phyloP scores from a whole-genome alignment of 345 rosid genomes.

The Xanthoceras sorbifolium region DNA sequence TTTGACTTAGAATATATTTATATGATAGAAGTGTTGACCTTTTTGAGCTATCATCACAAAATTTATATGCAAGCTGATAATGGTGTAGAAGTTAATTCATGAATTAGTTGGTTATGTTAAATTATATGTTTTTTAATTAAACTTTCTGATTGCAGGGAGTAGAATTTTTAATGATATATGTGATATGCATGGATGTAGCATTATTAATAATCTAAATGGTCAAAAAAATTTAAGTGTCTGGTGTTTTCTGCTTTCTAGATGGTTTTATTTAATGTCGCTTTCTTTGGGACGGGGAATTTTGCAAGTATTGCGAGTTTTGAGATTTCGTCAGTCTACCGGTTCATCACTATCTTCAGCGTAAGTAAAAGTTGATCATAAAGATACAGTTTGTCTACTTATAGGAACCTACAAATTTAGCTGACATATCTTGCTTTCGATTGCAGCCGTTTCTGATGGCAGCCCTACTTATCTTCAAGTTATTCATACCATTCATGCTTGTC shows the following conservation, averaged over 20 bases:
- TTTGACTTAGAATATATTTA: not conserved
- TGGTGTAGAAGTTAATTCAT: not conserved
- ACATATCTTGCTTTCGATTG: constrained; percentile 22
- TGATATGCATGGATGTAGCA: not conserved
- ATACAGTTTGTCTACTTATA: constrained; percentile 14
- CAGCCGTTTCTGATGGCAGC: constrained; percentile 99
- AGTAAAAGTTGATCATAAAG: constrained; percentile 38
- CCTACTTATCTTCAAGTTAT: constrained; percentile 88
- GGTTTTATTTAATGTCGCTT: constrained; percentile 92
- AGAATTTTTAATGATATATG: not conserved
- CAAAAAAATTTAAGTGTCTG: constrained; percentile 18
- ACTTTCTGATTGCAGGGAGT: not conserved
- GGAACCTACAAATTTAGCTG: constrained; percentile 13
- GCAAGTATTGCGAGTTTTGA: constrained; percentile 99
- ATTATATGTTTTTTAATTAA: not conserved
- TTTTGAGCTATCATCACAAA: not conserved
- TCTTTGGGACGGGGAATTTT: constrained; percentile 97
- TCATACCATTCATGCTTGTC: constrained; percentile 95
- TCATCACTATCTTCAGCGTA: constrained; percentile 94
- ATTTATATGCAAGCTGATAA: not conserved
- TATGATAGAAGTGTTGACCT: not conserved
- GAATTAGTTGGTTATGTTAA: not conserved
- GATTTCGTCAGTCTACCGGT: constrained; percentile 93
- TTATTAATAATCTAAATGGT: not conserved
- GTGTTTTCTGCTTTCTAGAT: constrained; percentile 48